phyloP scores from a whole-genome alignment of 129 eudicot species.

The Escallonia herrerae region DNA sequence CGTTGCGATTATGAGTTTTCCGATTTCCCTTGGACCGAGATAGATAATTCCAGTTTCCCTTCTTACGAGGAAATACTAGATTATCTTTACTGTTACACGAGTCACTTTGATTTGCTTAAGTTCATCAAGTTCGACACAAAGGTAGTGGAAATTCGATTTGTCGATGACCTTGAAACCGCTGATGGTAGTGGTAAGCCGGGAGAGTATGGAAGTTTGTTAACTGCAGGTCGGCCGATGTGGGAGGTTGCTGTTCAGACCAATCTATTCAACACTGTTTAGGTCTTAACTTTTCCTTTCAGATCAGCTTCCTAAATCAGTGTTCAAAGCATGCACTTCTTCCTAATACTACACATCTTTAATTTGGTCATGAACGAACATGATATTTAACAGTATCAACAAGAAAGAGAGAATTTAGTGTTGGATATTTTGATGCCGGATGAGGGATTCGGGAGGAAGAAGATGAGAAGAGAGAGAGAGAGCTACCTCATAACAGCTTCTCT shows the following conservation, averaged over 20 bases:
- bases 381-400: no score
- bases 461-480: no score
- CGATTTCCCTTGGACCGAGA: slow-evolving; percentile 80
- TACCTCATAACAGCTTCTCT: no score
- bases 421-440: no score
- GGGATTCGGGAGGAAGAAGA: no score
- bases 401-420: no score
- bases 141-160: slow-evolving; percentile 67
- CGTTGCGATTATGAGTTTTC: slow-evolving; percentile 97
- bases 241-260: slow-evolving; percentile 73
- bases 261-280: slow-evolving; percentile 40
- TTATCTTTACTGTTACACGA: slow-evolving; percentile 69
- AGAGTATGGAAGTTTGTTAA: slow-evolving; percentile 29
- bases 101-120: slow-evolving; percentile 58
- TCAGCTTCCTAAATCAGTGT: no score
- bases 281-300: no score
- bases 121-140: slow-evolving; percentile 67
- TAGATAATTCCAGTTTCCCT: slow-evolving; percentile 73
- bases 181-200: slow-evolving; percentile 6
- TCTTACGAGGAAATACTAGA: slow-evolving; percentile 59
- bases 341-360: no score
- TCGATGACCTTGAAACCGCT: slow-evolving; percentile 24
- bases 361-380: no score
- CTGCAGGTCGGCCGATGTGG: slow-evolving; percentile 25
- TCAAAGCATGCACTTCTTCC: no score